phyloP scores from a whole-genome alignment of 2,329 filamentous ascomycete species.

The Aureobasidium sp. region DNA sequence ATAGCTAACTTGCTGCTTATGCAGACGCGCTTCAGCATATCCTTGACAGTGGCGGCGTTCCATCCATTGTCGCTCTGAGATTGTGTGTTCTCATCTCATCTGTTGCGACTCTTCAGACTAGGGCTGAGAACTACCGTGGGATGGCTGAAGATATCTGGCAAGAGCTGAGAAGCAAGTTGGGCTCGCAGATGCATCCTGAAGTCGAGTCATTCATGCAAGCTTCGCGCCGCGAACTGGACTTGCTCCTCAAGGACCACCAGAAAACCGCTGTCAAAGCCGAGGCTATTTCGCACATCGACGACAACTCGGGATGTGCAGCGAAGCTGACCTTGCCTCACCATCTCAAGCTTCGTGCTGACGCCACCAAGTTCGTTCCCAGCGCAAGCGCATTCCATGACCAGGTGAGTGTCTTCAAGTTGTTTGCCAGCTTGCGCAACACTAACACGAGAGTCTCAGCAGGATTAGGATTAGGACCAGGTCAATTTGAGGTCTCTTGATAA shows the following conservation, averaged over 20 bases:
- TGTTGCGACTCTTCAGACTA: background rate
- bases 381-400: too few species aligned
- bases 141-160: background rate
- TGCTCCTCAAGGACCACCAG: background rate
- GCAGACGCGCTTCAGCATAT: background rate
- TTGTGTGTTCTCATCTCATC: background rate
- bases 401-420: too few species aligned
- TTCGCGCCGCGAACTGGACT: background rate
- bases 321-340: too few species aligned
- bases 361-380: too few species aligned
- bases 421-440: too few species aligned
- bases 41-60: background rate
- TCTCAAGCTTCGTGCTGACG: too few species aligned
- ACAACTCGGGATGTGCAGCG: too few species aligned
- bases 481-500: too few species aligned
- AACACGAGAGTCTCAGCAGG: too few species aligned
- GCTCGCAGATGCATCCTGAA: background rate
- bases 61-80: background rate
- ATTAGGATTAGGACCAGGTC: too few species aligned
- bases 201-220: background rate
- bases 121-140: background rate
- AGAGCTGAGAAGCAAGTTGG: background rate
- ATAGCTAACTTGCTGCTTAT: background rate
- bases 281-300: background rate
- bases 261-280: background rate